Evolutionary conservation across 23 red algal genomes (phyloP).

Genomic region (Pyropia yezoensis): DNA sequence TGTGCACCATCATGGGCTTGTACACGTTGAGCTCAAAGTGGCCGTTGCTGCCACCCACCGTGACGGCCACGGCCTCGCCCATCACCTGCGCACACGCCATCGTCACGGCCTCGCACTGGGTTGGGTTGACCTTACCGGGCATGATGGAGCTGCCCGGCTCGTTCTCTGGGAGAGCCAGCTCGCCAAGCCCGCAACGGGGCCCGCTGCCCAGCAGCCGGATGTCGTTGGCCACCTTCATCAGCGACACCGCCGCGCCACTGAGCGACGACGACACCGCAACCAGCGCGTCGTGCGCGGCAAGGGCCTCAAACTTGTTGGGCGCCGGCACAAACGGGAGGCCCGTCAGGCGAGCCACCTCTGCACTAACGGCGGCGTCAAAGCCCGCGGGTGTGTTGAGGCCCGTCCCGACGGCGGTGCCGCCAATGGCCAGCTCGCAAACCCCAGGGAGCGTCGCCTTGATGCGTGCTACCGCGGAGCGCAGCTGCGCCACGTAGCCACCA

Average conservation of each 20-base stretch:
- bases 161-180: slow-evolving; percentile 82
- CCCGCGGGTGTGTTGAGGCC: slow-evolving; percentile 78
- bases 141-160: slow-evolving; percentile 97
- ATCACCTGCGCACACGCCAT: slow-evolving; percentile 94
- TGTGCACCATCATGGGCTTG: slow-evolving; percentile 85
- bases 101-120: slow-evolving; percentile 91
- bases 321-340: slow-evolving; percentile 66
- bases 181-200: slow-evolving; percentile 89
- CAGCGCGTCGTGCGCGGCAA: slow-evolving; percentile 89
- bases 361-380: slow-evolving; percentile 68
- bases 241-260: slow-evolving; percentile 42
- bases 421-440: slow-evolving; percentile 83
- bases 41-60: slow-evolving; percentile 78
- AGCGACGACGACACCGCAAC: slow-evolving; percentile 64
- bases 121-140: slow-evolving; percentile 99
- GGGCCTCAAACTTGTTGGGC: slow-evolving; percentile 94
- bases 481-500: slow-evolving; percentile 77
- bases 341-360: slow-evolving; percentile 64
- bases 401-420: slow-evolving; percentile 97
- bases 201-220: slow-evolving; percentile 88
- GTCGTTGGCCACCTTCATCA: slow-evolving; percentile 98
- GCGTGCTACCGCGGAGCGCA: slow-evolving; percentile 48
- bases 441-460: slow-evolving; percentile 42
- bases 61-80: slow-evolving; percentile 80
- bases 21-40: slow-evolving; percentile 99